Evolutionary conservation across 2,329 filamentous ascomycete genomes (phyloP).

Genomic region (Ceratocystis alfenasii): DNA sequence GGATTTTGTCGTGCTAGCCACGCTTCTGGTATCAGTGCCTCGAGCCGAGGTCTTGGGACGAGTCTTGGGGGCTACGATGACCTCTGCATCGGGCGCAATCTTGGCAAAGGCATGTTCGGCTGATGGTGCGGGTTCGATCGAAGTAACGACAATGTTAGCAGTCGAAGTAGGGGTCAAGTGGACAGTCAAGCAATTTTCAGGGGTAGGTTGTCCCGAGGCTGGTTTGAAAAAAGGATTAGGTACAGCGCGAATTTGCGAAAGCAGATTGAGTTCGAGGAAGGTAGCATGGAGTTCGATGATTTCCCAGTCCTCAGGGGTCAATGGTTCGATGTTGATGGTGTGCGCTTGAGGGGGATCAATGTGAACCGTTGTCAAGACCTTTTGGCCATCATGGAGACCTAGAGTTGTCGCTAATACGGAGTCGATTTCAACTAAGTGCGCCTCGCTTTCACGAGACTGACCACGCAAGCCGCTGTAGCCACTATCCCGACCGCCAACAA

Average conservation of each 20-base stretch:
- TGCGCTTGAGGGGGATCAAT: constrained; percentile 82
- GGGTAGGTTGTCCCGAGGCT: constrained; percentile 38
- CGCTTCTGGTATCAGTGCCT: constrained; percentile 60
- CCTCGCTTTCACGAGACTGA: constrained; percentile 54
- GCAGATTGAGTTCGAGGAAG: constrained; percentile 85
- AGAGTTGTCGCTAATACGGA: constrained; percentile 67
- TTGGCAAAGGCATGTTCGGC: constrained; percentile 71
- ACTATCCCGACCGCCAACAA: constrained; percentile 56
- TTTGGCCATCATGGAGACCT: constrained; percentile 69
- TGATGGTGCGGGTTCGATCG: constrained; percentile 62
- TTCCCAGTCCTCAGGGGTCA: constrained; percentile 95
- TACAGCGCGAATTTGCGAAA: constrained; percentile 83
- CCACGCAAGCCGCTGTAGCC: constrained; percentile 51
- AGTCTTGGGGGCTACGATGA: constrained; percentile 91
- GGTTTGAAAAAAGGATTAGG: constrained; percentile 65
- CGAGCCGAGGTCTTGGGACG: constrained; percentile 48
- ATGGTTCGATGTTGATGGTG: constrained; percentile 90
- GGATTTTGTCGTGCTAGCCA: constrained; percentile 65
- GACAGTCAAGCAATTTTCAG: constrained; percentile 70
- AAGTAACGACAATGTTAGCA: constrained; percentile 77
- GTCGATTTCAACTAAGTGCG: constrained; percentile 73
- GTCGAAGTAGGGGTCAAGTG: constrained; percentile 93
- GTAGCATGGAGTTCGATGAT: constrained; percentile 96
- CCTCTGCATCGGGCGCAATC: constrained; percentile 85
- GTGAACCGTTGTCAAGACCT: constrained; percentile 60